These are phyloP conservation scores for Xylaria sp. DNA, from an alignment of 2,329 filamentous ascomycete genomes.

Conservation along the genomic window DNA sequence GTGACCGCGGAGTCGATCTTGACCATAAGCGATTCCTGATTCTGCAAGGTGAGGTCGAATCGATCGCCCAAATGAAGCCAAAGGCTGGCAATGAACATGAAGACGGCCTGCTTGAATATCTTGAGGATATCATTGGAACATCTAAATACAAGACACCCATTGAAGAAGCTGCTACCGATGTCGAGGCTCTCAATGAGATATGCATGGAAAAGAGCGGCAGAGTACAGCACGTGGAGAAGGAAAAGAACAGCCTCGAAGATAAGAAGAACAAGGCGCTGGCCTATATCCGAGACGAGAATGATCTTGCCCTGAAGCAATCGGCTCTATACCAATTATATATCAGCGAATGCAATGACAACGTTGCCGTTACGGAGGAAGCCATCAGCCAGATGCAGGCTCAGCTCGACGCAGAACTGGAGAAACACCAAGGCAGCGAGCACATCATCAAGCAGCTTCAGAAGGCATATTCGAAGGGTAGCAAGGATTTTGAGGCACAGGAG, in stretches of 20 bases:
- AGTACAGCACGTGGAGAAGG: conserved; percentile 97
- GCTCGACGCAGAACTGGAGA: conserved; percentile 87
- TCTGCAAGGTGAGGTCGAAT: conserved; percentile 96
- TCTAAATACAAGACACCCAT: conserved; percentile 98
- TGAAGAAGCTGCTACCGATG: conserved; percentile 89
- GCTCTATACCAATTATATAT: conserved; percentile 93
- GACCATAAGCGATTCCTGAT: conserved; percentile 99
- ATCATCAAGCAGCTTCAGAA: conserved; percentile 91
- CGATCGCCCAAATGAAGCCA: conserved; percentile 98
- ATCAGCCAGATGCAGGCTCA: conserved; percentile 90
- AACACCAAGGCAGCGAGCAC: conserved; percentile 89
- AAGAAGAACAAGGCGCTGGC: conserved; percentile 96
- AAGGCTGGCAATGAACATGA: conserved; percentile 96
- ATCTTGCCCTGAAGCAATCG: conserved; percentile 87
- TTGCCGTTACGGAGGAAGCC: conserved; percentile 88
- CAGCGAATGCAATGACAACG: conserved; percentile 87
- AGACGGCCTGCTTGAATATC: conserved; percentile 93
- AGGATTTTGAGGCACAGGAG: conserved; percentile 84
- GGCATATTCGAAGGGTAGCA: conserved; percentile 82
- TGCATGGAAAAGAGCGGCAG: conserved; percentile 95
- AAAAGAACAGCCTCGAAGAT: conserved; percentile 90
- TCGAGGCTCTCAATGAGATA: conserved; percentile 92
- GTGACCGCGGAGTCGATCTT: conserved; percentile 89
- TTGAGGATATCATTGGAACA: conserved; percentile 98
- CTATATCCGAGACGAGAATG: conserved; percentile 92